phyloP scores from a whole-genome alignment of 2,329 filamentous ascomycete species.

The Neonectria neomacrospora region DNA sequence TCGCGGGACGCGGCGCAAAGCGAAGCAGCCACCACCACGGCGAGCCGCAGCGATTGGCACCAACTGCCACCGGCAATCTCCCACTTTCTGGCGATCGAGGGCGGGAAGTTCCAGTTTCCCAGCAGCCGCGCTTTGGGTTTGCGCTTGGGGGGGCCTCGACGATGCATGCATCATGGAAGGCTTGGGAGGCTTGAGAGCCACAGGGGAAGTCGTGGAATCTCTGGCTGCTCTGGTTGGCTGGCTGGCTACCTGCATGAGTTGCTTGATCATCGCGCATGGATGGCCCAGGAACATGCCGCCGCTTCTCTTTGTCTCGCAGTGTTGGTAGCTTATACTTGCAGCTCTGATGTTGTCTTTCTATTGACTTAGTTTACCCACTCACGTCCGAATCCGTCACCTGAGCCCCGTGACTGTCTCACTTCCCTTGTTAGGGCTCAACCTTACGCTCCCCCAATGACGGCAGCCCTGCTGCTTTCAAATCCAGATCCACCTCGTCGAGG shows the following conservation, averaged over 20 bases:
- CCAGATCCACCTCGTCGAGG: conserved; percentile 38
- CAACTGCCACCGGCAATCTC: conserved; percentile 7
- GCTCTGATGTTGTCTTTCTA: no score
- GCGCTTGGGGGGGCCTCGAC: neutral
- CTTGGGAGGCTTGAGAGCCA: neutral
- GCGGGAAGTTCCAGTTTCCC: neutral
- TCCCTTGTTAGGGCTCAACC: neutral
- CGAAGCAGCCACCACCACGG: neutral
- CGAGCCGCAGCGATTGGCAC: neutral
- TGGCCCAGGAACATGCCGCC: neutral
- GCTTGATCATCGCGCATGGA: neutral
- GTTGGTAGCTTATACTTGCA: neutral
- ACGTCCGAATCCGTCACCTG: no score
- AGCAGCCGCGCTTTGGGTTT: neutral
- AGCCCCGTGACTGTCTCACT: conserved; percentile 1
- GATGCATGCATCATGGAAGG: neutral
- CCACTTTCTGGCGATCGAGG: neutral
- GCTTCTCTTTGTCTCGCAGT: no score
- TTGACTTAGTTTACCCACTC: no score
- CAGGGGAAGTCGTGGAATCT: neutral
- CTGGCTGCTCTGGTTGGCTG: neutral
- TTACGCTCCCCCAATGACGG: neutral
- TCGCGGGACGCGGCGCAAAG: neutral
- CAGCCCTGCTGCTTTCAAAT: conserved; percentile 36
- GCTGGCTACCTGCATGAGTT: no score